Conservation (phyloP, 1,284 basidiomycete species). For the Ceratobasidium theobromae region DNA sequence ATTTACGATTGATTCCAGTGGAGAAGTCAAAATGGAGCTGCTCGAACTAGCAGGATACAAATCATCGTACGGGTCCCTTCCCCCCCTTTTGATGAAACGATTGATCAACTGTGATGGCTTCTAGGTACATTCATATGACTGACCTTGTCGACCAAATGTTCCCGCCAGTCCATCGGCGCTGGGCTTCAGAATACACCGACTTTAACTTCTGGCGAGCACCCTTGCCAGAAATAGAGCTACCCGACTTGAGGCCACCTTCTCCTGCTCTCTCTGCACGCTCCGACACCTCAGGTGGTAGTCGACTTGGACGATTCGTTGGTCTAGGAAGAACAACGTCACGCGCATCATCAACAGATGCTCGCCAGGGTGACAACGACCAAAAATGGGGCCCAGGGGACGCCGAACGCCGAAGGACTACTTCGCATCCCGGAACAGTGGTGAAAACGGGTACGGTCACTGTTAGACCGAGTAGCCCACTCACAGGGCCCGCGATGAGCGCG, state of each 20-base stretch:
- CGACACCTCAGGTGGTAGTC: slow-evolving; percentile 71
- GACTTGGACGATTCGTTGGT: slow-evolving; percentile 64
- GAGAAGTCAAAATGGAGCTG: slow-evolving; percentile 97
- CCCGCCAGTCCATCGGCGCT: slow-evolving; percentile 88
- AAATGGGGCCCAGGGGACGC: background rate
- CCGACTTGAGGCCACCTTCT: slow-evolving; percentile 88
- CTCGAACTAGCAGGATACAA: slow-evolving; percentile 96
- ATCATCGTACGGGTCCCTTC: slow-evolving; percentile 66
- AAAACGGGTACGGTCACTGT: slow-evolving; percentile 2
- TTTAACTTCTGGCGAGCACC: slow-evolving; percentile 96
- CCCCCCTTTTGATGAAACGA: background rate
- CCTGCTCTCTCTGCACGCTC: slow-evolving; percentile 90
- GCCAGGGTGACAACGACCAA: slow-evolving; percentile 32
- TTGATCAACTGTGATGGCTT: background rate
- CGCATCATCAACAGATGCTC: slow-evolving; percentile 36
- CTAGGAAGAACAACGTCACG: slow-evolving; percentile 39
- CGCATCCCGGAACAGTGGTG: slow-evolving; percentile 25
- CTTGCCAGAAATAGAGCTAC: slow-evolving; percentile 76
- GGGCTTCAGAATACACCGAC: slow-evolving; percentile 90
- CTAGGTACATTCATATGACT: slow-evolving; percentile 92
- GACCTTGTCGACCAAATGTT: slow-evolving; percentile 99
- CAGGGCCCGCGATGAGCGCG: slow-evolving; percentile 44
- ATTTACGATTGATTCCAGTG: slow-evolving; percentile 95
- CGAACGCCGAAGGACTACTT: slow-evolving; percentile 38
- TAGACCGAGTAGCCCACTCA: slow-evolving; percentile 10